Percentiles rank a stretch among this genome's conserved stretches.
Conservation (phyloP, 1,284 basidiomycete genomes). For the Ceratobasidium papillatum region DNA sequence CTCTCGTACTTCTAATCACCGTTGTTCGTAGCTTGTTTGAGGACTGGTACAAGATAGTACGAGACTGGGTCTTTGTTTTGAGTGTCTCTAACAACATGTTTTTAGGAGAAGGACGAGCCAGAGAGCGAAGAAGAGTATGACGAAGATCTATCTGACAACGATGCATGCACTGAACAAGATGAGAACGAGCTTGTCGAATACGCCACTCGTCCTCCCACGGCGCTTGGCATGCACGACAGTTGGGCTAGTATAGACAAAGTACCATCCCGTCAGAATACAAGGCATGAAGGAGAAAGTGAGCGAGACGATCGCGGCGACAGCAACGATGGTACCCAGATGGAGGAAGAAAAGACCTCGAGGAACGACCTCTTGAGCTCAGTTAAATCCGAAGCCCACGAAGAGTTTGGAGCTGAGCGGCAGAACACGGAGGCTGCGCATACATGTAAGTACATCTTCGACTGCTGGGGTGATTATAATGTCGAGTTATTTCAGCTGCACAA, state of each 20-base stretch:
- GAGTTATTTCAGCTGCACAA: background rate
- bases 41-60: conserved; percentile 18
- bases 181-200: conserved; percentile 35
- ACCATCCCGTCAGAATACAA: background rate
- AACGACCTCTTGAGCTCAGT: background rate
- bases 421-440: background rate
- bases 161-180: conserved; percentile 14
- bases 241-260: background rate
- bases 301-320: background rate
- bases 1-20: background rate
- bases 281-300: background rate
- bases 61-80: background rate
- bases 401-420: background rate
- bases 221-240: background rate
- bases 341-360: background rate
- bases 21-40: background rate
- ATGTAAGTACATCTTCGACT: background rate
- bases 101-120: background rate
- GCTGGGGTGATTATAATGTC: background rate
- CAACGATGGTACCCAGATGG: too few relatives aligned
- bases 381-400: background rate
- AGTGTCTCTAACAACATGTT: background rate
- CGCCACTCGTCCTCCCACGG: conserved; percentile 27
- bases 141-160: conserved; percentile 3
- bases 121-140: conserved; percentile 19